These are phyloP conservation scores for Leccinum uliginosum DNA, from an alignment of 768 basidiomycete genomes.

Conservation along the genomic window DNA sequence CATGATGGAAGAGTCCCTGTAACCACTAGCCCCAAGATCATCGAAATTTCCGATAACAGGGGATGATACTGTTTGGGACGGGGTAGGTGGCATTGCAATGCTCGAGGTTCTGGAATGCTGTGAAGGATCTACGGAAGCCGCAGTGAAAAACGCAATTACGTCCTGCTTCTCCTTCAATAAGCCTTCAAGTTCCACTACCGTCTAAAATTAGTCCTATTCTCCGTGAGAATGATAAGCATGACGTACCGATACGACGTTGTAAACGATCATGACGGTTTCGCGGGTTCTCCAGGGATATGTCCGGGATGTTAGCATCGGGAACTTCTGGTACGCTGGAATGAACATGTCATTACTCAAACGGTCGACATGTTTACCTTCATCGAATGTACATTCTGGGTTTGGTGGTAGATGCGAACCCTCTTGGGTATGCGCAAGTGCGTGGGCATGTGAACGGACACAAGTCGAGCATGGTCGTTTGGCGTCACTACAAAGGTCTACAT, in stretches of 20 bases:
- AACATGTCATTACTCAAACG: not conserved
- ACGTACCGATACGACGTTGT: constrained; percentile 66
- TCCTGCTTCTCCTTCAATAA: constrained; percentile 57
- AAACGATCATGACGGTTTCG: constrained; percentile 60
- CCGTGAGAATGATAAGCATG: not conserved
- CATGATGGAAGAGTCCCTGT: not conserved
- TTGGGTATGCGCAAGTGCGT: constrained; percentile 58
- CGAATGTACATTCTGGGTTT: constrained; percentile 70
- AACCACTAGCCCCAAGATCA: not conserved
- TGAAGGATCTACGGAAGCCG: constrained; percentile 1
- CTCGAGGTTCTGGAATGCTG: not conserved
- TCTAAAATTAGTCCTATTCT: constrained; percentile 4
- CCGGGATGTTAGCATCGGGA: constrained; percentile 29
- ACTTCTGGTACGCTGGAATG: constrained; percentile 31
- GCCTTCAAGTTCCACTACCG: constrained; percentile 63
- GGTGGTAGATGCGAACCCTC: constrained; percentile 51
- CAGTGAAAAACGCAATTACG: not conserved
- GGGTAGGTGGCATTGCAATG: not conserved
- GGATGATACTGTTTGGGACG: not conserved
- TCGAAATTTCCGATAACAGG: not conserved
- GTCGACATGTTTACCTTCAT: constrained; percentile 47
- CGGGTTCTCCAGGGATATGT: constrained; percentile 43
- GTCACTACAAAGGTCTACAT: constrained; percentile 42
- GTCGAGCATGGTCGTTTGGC: constrained; percentile 76
- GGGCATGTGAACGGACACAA: constrained; percentile 69